Evolutionary conservation across 2,329 filamentous ascomycete species (phyloP), one percentile per base, ranked within the genome.

Genomic region (Alternaria longipes): DNA sequence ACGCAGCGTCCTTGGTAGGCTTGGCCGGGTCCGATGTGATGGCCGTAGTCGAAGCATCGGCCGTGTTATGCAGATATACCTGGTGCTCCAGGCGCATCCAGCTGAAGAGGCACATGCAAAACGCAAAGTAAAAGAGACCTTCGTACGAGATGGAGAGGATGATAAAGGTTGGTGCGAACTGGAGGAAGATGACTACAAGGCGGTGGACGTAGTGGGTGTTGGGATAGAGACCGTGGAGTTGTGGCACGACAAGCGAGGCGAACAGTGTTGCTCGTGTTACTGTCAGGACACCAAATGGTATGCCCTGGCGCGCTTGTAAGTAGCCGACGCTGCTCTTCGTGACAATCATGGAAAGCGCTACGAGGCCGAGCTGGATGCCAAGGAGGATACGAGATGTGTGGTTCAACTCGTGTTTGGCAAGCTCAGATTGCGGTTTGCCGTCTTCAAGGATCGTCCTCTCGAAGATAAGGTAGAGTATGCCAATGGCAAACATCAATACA

Each of bases 61-160:
- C 46, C 3, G 55, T 58, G 16, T 52, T 63, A 75, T 80, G 71
- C 78, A 84, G 18, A 73, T 90, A 89, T 50, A 94, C 87, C 56
- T 87, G 88, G 75, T 96, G 91, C 78, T 99, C 95, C 1, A 99
- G 85, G n/a, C 90, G 89, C 34, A 97, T 92, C 95, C 95, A 99
- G 56, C 90, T 89, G 53, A 97, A 84, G 5, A 99, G 82, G 22
- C 90, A 91, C 55, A 91, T 83, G 73, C 90, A 93, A 79, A 97
- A 99, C 11, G 90, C 89, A 61, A 97, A 88, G 79, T 98, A 99
- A 79, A 99, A 99, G 2, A 99, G 85, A 0, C 94, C 94, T 79
- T 99, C 95, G 81, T 97, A 99, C 0, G 94, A 97, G 70, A 98
- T 97, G 8, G 94, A 97, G 52, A 99, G 87, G 72, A 99, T 94